These are phyloP conservation scores for Onygenales sp. DNA, from an alignment of 2,329 filamentous ascomycete genomes.

Conservation along the genomic window DNA sequence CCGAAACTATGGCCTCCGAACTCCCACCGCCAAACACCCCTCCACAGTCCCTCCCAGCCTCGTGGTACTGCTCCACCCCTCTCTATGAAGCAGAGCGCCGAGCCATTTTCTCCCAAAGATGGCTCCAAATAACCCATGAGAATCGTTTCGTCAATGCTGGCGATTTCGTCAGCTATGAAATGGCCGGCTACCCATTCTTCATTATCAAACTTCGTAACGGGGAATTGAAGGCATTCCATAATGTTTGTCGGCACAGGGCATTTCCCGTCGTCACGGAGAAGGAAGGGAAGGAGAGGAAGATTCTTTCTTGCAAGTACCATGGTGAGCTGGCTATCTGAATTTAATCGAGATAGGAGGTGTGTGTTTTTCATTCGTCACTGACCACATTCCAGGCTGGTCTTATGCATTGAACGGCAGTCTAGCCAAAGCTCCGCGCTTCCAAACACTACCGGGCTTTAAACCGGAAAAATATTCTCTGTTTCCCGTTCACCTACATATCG, in stretches of 20 bases:
- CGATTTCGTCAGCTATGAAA: slow-evolving; percentile 48
- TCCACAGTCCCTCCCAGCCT: slow-evolving; percentile 34
- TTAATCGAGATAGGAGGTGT: neutral
- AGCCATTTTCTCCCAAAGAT: slow-evolving; percentile 49
- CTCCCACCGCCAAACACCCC: too few relatives aligned
- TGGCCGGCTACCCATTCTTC: slow-evolving; percentile 49
- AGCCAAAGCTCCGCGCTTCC: slow-evolving; percentile 49
- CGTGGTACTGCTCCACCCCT: slow-evolving; percentile 45
- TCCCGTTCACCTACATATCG: slow-evolving; percentile 45
- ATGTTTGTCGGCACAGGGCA: slow-evolving; percentile 51
- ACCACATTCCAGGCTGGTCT: slow-evolving; percentile 37
- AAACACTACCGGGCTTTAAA: slow-evolving; percentile 47
- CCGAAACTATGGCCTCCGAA: too few relatives aligned
- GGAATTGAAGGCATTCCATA: slow-evolving; percentile 51
- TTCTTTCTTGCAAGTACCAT: slow-evolving; percentile 52
- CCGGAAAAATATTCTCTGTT: slow-evolving; percentile 46
- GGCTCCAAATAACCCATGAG: slow-evolving; percentile 32
- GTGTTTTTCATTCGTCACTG: neutral
- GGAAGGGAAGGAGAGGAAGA: slow-evolving; percentile 38
- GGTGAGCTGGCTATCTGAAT: slow-evolving; percentile 13
- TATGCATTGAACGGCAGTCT: slow-evolving; percentile 49
- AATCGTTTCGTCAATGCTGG: slow-evolving; percentile 42
- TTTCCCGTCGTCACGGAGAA: slow-evolving; percentile 46
- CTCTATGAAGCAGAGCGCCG: slow-evolving; percentile 50
- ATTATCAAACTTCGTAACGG: slow-evolving; percentile 42